Evolutionary conservation across 805 yeast species (phyloP).

Genomic region (Komagataella pastoris): DNA sequence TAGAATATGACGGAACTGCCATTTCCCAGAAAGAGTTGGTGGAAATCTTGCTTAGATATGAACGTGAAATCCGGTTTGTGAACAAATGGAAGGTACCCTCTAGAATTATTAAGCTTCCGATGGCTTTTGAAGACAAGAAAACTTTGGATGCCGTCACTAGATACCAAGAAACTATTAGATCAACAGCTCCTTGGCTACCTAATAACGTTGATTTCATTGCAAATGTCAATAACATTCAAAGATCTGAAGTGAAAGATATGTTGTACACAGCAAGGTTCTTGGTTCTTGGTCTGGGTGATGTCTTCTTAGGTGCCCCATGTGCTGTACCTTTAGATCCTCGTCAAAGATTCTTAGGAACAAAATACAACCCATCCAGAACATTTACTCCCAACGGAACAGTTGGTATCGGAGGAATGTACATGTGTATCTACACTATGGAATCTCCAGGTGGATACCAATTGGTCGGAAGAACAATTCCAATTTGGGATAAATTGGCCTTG

Average conservation of each 20-base stretch:
- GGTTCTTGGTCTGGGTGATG: conserved; percentile 94
- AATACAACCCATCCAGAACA: conserved; percentile 93
- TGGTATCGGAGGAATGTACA: conserved; percentile 97
- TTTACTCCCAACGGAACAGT: conserved; percentile 95
- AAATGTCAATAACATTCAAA: conserved; percentile 61
- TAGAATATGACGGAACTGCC: conserved; percentile 61
- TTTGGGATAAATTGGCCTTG: conserved; percentile 88
- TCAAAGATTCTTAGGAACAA: conserved; percentile 82
- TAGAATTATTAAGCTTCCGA: conserved; percentile 72
- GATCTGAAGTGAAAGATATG: conserved; percentile 70
- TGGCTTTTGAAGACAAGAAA: conserved; percentile 91
- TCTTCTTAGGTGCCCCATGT: conserved; percentile 95
- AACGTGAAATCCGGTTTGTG: conserved; percentile 57
- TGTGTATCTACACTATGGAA: conserved; percentile 97
- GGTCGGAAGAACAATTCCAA: conserved; percentile 93
- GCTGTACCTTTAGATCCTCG: conserved; percentile 97
- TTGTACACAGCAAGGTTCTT: conserved; percentile 81
- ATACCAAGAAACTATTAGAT: conserved; percentile 85
- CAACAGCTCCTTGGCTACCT: conserved; percentile 95
- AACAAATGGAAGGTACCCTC: conserved; percentile 82
- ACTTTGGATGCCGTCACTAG: conserved; percentile 84
- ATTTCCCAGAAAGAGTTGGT: conserved; percentile 52
- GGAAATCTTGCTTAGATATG: conserved; percentile 56
- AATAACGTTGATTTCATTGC: conserved; percentile 95
- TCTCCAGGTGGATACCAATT: conserved; percentile 98